phyloP scores from a whole-genome alignment of 1,284 basidiomycete species.

The Kalmanozyma brasiliensis region DNA sequence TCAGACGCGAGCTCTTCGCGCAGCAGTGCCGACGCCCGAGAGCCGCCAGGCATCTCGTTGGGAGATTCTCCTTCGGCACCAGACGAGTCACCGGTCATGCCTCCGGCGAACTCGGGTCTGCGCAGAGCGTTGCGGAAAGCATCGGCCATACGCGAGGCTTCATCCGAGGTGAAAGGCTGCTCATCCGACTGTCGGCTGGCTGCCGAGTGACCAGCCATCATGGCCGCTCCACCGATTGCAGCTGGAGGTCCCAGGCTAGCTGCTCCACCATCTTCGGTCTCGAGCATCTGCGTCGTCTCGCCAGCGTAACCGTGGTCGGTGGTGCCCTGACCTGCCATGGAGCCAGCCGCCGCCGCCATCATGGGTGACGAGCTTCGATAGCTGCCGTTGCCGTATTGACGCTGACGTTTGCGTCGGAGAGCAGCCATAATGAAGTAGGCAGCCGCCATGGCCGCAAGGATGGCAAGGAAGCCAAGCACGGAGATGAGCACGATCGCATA shows the following conservation, averaged over 20 bases:
- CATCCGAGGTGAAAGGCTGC: constrained; percentile 54
- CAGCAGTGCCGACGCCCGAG: constrained; percentile 31
- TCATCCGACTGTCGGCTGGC: constrained; percentile 39
- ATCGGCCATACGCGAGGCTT: constrained; percentile 57
- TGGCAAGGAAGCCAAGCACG: constrained; percentile 59
- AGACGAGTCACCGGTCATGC: constrained; percentile 24
- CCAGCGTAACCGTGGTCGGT: constrained; percentile 26
- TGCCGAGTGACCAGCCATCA: constrained; percentile 23
- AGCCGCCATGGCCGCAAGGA: constrained; percentile 43
- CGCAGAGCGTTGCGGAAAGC: constrained; percentile 56
- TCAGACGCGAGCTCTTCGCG: constrained; percentile 53
- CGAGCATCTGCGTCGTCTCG: constrained; percentile 47
- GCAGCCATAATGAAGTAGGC: constrained; percentile 56
- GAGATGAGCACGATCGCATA: constrained; percentile 62
- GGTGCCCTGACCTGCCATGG: constrained; percentile 26
- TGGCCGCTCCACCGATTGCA: constrained; percentile 23
- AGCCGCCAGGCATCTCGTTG: constrained; percentile 19
- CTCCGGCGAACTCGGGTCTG: constrained; percentile 47
- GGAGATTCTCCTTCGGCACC: constrained; percentile 40
- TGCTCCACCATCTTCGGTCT: constrained; percentile 15
- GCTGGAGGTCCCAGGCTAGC: constrained; percentile 13
- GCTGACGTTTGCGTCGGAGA: constrained; percentile 36
- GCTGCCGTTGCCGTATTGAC: constrained; percentile 32
- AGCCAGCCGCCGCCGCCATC: constrained; percentile 47
- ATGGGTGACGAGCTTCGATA: constrained; percentile 49